These are phyloP conservation scores for Citrullus amarus DNA, from an alignment of 306 rosid species.

Conservation along the genomic window DNA sequence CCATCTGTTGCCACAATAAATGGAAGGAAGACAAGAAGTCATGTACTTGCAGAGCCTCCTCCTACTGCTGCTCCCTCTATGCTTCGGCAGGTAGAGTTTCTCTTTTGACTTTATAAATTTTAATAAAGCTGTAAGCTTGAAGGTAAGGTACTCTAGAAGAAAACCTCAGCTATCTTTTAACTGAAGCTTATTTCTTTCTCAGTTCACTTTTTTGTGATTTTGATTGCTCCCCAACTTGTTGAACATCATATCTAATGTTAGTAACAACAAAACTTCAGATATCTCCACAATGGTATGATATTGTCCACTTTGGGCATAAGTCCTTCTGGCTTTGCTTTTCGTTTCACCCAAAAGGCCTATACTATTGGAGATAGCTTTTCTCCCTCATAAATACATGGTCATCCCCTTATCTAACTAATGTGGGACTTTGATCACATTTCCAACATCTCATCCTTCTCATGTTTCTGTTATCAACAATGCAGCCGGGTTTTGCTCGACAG, in stretches of 20 bases:
- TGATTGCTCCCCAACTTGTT: neutral
- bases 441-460: neutral
- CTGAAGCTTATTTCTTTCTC: neutral
- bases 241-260: neutral
- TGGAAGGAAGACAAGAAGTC: constrained; percentile 87
- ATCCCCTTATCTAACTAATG: neutral
- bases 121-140: neutral
- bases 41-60: constrained; percentile 51
- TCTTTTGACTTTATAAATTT: neutral
- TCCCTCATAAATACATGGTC: no score
- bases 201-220: neutral
- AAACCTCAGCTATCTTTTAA: neutral
- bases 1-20: constrained; percentile 62
- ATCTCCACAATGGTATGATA: no score
- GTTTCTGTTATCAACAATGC: constrained; percentile 9
- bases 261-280: no score
- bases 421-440: no score
- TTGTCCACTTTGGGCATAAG: no score
- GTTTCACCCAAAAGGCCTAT: no score
- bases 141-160: neutral
- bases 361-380: no score
- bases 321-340: no score
- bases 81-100: constrained; percentile 81
- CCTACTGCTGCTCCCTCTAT: constrained; percentile 58
- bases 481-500: constrained; percentile 95